Percentiles rank a stretch among this genome's conserved stretches.
Evolutionary conservation across 352 stramenopile genomes (phyloP).

Genomic region (Phytophthora agathidicida): DNA sequence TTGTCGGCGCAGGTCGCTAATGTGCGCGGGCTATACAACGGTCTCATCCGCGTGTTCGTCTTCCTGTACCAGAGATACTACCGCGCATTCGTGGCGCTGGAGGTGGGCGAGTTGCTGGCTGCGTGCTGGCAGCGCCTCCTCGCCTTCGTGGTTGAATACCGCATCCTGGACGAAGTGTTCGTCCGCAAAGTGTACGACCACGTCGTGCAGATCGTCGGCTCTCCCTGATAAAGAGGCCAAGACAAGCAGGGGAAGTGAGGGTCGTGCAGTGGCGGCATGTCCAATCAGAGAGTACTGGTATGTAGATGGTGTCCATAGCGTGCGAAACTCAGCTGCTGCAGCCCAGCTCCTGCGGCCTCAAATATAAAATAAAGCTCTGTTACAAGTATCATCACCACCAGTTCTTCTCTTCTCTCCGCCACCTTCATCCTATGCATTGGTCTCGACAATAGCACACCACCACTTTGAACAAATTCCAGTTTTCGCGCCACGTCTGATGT

Average conservation of each 20-base stretch:
- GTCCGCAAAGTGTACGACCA: slow-evolving; percentile 63
- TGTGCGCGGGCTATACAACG: slow-evolving; percentile 62
- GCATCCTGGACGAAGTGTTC: slow-evolving; percentile 61
- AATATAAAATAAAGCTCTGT: slow-evolving; percentile 36
- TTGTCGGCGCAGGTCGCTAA: slow-evolving; percentile 32
- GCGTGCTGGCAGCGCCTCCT: slow-evolving; percentile 69
- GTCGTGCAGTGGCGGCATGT: neutral
- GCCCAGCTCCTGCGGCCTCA: slow-evolving; percentile 3
- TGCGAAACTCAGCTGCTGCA: slow-evolving; percentile 7
- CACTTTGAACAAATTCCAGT: too few relatives aligned
- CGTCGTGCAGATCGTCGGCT: slow-evolving; percentile 49
- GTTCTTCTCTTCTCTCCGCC: neutral
- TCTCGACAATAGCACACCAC: too few relatives aligned
- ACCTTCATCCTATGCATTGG: neutral
- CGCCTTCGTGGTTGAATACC: slow-evolving; percentile 67
- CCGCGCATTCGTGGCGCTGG: slow-evolving; percentile 58
- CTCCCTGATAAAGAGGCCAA: slow-evolving; percentile 18
- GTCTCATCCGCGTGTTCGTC: slow-evolving; percentile 69
- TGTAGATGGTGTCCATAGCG: slow-evolving; percentile 2
- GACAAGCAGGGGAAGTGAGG: neutral
- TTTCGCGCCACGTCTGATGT: too few relatives aligned
- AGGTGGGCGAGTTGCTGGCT: slow-evolving; percentile 59
- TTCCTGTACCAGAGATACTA: slow-evolving; percentile 68
- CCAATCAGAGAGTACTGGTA: neutral
- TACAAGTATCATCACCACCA: slow-evolving; percentile 11